These are phyloP conservation scores for Crassisporium funariophilum DNA, from an alignment of 768 basidiomycete species.

Conservation along the genomic window DNA sequence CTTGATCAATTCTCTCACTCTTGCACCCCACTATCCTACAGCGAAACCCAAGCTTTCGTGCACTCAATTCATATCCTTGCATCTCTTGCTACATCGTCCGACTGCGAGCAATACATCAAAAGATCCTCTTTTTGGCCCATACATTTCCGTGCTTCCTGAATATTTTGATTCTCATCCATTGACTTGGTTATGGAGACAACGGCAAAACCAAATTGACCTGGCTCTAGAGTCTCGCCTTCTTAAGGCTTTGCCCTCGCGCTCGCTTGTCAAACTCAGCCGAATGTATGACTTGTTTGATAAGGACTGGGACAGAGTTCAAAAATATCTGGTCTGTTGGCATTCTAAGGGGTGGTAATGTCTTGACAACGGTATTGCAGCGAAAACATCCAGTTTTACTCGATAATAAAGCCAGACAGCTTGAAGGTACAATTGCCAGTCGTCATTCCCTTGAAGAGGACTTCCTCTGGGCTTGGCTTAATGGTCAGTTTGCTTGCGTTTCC, in stretches of 20 bases:
- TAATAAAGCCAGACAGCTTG: not conserved
- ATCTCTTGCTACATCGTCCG: constrained; percentile 73
- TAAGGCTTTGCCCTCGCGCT: constrained; percentile 49
- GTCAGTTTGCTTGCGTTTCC: constrained; percentile 40
- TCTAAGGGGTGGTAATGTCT: not conserved
- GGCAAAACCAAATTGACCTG: constrained; percentile 6
- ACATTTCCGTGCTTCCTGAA: constrained; percentile 75
- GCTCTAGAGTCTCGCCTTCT: constrained; percentile 34
- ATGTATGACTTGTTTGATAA: constrained; percentile 50
- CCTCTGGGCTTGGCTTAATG: constrained; percentile 92
- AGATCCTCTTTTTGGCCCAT: constrained; percentile 70
- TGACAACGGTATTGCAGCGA: constrained; percentile 12
- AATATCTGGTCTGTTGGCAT: constrained; percentile 52
- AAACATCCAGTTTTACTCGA: constrained; percentile 12
- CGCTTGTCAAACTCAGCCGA: constrained; percentile 40
- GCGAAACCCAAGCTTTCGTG: constrained; percentile 49
- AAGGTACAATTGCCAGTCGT: constrained; percentile 7
- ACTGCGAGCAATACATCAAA: constrained; percentile 34
- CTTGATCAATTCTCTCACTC: constrained; percentile 73
- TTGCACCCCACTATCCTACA: constrained; percentile 58
- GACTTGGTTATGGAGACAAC: constrained; percentile 58
- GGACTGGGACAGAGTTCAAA: constrained; percentile 58
- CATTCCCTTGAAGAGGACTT: constrained; percentile 47
- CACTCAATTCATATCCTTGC: constrained; percentile 77
- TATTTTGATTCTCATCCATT: constrained; percentile 81